Evolutionary conservation across 1,284 basidiomycete genomes (phyloP), one percentile per base, ranked within the genome.

Genomic region (Tylopilus sp.): DNA sequence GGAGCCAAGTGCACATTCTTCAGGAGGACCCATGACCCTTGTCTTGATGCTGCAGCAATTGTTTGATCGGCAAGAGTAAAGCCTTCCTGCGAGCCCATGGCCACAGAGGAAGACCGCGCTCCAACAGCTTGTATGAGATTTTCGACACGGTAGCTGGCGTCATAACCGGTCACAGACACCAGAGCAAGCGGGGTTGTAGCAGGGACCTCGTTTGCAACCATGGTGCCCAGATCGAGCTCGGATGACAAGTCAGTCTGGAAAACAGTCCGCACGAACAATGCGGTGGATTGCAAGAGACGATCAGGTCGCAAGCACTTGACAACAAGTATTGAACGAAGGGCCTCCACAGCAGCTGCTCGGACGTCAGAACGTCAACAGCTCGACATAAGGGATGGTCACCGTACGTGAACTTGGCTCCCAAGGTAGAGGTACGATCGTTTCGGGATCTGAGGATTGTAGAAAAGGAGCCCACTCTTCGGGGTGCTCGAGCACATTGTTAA

Each of bases 81-180:
- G n/a, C 95, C 94, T 76, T 98, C 95, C 56, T 93, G 89, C 2
- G 94, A 97, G n/a, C 95, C 95, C 92, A 98, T 97, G 11, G 95
- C 95, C 15, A 97, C 90, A 1, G 92, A 90, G 0, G 84, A 76
- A 53, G 91, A 95, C 26, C 84, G 82, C 34, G 80, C 75, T 21
- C 84, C 83, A 11, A 82, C 83, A 40, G 83, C 81, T 61, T 86
- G 83, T 56, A 94, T 85, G 34, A 97, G 78, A 58, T 88, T 90
- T 60, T 97, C 95, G 28, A 97, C 90, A 45, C 89, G 82, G 67
- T 95, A 97, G 66, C 92, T 94, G 10, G 95, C 95, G 66, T 98
- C 95, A 63, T 97, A 95, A n/a, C 95, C 95, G 1, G 91, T 84
- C 3, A 97, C 92, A 7, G 94, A 97, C 30, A 93, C 84, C 43